A percentile compares a stretch with the other conserved stretches of the same genome.
Conservation (phyloP, 2,329 filamentous ascomycete genomes). For the Colletotrichum sp. region DNA sequence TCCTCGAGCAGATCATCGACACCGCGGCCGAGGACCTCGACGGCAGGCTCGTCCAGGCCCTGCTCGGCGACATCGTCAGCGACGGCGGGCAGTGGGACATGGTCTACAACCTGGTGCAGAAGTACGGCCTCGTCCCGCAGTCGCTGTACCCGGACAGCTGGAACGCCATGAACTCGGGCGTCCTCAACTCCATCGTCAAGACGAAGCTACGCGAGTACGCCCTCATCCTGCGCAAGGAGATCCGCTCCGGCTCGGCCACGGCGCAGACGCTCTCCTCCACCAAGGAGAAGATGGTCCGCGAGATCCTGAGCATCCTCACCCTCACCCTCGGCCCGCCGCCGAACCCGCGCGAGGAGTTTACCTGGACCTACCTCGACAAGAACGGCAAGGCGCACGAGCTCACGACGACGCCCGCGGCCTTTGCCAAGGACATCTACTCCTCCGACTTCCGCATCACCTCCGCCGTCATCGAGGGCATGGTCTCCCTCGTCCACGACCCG, state of each 20-base stretch:
- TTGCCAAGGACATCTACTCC: slow-evolving; percentile 71
- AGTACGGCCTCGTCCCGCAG: slow-evolving; percentile 89
- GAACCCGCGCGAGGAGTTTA: slow-evolving; percentile 69
- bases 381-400: slow-evolving; percentile 67
- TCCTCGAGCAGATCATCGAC: slow-evolving; percentile 82
- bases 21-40: slow-evolving; percentile 75
- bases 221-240: slow-evolving; percentile 68
- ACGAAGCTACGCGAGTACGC: slow-evolving; percentile 89
- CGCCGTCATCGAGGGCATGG: slow-evolving; percentile 68
- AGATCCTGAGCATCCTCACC: slow-evolving; percentile 82
- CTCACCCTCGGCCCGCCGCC: slow-evolving; percentile 83
- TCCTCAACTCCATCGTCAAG: slow-evolving; percentile 76
- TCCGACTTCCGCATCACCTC: slow-evolving; percentile 62
- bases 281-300: slow-evolving; percentile 78
- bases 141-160: slow-evolving; percentile 80
- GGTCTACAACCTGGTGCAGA: slow-evolving; percentile 82
- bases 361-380: slow-evolving; percentile 80
- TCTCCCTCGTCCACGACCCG: slow-evolving; percentile 86
- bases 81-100: slow-evolving; percentile 95
- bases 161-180: slow-evolving; percentile 73
- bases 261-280: slow-evolving; percentile 46
- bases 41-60: slow-evolving; percentile 71
- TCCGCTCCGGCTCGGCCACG: slow-evolving; percentile 32
- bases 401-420: slow-evolving; percentile 69
- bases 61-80: slow-evolving; percentile 70